These are phyloP conservation scores for Begonia peltatifolia DNA, from an alignment of 306 rosid species.

Conservation along the genomic window DNA sequence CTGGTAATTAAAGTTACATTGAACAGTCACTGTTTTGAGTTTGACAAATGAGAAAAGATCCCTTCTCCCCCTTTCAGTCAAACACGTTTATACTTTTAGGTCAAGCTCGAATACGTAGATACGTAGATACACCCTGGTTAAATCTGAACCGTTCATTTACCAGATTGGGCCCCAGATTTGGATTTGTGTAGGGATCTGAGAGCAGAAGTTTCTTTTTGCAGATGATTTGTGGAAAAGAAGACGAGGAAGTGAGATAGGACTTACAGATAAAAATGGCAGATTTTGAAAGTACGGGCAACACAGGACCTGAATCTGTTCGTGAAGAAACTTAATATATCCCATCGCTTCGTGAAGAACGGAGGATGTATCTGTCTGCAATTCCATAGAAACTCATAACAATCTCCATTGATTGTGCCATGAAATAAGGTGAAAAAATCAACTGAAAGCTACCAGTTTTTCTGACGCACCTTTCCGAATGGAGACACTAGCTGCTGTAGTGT, in stretches of 20 bases:
- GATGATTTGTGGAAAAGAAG: background rate
- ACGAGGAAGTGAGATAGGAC: slow-evolving; percentile 7
- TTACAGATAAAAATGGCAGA: slow-evolving; percentile 26
- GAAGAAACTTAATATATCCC: slow-evolving; percentile 83
- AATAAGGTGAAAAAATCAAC: background rate
- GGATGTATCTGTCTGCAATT: slow-evolving; percentile 81
- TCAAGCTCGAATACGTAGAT: too few relatives aligned
- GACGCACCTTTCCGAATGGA: slow-evolving; percentile 81
- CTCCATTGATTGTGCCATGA: too few relatives aligned
- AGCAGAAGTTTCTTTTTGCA: too few relatives aligned
- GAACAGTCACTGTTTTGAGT: too few relatives aligned
- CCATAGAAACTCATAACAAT: background rate
- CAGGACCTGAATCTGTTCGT: slow-evolving; percentile 80
- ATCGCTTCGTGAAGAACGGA: slow-evolving; percentile 91
- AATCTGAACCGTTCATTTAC: too few relatives aligned
- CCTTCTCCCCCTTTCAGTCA: too few relatives aligned
- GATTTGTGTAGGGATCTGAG: too few relatives aligned
- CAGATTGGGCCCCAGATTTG: too few relatives aligned
- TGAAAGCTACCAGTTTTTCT: background rate
- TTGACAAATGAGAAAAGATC: too few relatives aligned
- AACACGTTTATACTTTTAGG: too few relatives aligned
- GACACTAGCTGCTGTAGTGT: slow-evolving; percentile 84
- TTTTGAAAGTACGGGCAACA: slow-evolving; percentile 73
- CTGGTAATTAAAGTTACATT: too few relatives aligned
- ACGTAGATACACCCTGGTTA: too few relatives aligned